Evolutionary conservation across 495 filamentous ascomycete species (phyloP).

Genomic region (Penicillium arizonense): DNA sequence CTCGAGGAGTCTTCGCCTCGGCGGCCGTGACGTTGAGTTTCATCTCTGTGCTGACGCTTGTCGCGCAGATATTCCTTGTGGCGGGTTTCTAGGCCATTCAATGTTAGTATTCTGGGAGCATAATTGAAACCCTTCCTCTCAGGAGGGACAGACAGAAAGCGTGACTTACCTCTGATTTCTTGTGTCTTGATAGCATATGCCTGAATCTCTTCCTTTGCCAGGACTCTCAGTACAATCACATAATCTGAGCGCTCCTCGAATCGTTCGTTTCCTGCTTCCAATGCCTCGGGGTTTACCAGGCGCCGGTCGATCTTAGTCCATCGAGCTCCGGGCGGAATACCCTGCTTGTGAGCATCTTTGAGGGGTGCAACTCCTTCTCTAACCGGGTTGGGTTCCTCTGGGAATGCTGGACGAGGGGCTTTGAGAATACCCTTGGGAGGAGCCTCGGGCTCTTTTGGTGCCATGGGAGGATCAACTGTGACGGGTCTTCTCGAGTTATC

Average conservation of each 20-base stretch:
- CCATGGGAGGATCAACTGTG: conserved; percentile 26
- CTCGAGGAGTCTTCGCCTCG: conserved; percentile 35
- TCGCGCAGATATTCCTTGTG: conserved; percentile 36
- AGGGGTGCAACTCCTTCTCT: conserved; percentile 85
- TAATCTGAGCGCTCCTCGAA: conserved; percentile 79
- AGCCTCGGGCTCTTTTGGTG: conserved; percentile 34
- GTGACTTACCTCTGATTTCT: conserved; percentile 65
- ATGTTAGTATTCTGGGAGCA: conserved; percentile 7
- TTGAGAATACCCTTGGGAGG: conserved; percentile 72
- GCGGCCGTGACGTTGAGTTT: conserved; percentile 32
- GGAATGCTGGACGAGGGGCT: conserved; percentile 69
- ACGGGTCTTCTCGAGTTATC: conserved; percentile 28
- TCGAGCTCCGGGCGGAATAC: conserved; percentile 72
- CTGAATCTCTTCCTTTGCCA: conserved; percentile 81
- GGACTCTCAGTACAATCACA: conserved; percentile 79
- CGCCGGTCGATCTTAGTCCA: conserved; percentile 89
- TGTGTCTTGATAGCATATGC: conserved; percentile 72
- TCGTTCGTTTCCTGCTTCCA: conserved; percentile 73
- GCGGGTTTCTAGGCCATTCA: conserved; percentile 26
- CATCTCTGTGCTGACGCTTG: conserved; percentile 31
- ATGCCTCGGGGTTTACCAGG: conserved; percentile 78
- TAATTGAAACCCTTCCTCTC: not conserved
- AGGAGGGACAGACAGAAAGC: not conserved
- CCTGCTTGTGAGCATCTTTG: conserved; percentile 72
- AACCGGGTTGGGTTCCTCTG: conserved; percentile 73